Percentiles rank a stretch among this genome's conserved stretches.
phyloP scores from a whole-genome alignment of 2,329 filamentous ascomycete genomes.

The Talaromyces sp. region DNA sequence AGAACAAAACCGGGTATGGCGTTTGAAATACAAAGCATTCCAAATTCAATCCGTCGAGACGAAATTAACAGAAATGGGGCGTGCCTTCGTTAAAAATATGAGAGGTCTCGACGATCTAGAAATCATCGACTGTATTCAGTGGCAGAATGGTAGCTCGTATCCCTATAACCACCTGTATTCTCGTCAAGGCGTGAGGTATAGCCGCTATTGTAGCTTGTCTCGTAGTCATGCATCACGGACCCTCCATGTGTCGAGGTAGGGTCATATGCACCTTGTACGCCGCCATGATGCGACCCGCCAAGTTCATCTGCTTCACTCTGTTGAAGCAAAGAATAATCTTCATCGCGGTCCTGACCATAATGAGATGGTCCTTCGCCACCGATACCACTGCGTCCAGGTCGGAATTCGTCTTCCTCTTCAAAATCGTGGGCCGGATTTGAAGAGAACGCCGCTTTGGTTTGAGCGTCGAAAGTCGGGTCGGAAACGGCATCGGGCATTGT shows the following conservation, averaged over 20 bases:
- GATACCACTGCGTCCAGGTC: constrained; percentile 29
- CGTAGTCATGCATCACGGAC: constrained; percentile 37
- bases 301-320: constrained; percentile 43
- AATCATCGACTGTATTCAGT: constrained; percentile 23
- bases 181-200: constrained; percentile 32
- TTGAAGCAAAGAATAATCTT: constrained; percentile 50
- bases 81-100: constrained; percentile 14
- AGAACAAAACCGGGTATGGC: neutral
- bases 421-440: constrained; percentile 44
- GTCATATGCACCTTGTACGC: constrained; percentile 37
- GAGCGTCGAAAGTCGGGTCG: constrained; percentile 46
- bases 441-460: constrained; percentile 45
- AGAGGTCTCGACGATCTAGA: neutral
- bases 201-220: constrained; percentile 35
- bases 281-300: constrained; percentile 30
- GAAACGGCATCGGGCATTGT: constrained; percentile 45
- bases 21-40: neutral
- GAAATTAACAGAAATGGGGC: constrained; percentile 1
- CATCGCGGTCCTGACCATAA: constrained; percentile 40
- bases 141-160: constrained; percentile 21
- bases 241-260: constrained; percentile 30
- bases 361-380: constrained; percentile 35
- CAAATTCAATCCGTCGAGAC: neutral
- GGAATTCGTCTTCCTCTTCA: constrained; percentile 43
- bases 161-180: constrained; percentile 12